Percentiles rank a stretch among this genome's conserved stretches.
Conservation (phyloP, 2,329 filamentous ascomycete species). For the Hymenoscyphus fraxineus region DNA sequence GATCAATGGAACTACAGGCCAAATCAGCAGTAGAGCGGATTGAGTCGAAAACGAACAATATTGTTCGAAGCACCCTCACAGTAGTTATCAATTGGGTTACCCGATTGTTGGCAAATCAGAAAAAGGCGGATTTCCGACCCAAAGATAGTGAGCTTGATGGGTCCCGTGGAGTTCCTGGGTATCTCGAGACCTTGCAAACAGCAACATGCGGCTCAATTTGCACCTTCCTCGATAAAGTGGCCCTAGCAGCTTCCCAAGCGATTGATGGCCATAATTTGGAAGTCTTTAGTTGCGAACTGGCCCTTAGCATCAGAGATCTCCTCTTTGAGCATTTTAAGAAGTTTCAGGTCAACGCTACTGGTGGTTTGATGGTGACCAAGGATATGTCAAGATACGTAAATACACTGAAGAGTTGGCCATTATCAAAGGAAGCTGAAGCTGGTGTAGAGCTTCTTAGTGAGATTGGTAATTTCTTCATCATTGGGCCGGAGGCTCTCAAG, state of each 20-base stretch:
- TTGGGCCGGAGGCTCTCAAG: constrained; percentile 73
- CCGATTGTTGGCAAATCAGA: constrained; percentile 61
- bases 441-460: constrained; percentile 84
- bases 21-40: constrained; percentile 56
- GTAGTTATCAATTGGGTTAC: constrained; percentile 60
- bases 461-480: constrained; percentile 93
- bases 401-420: constrained; percentile 76
- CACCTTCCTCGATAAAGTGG: constrained; percentile 70
- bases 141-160: constrained; percentile 58
- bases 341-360: constrained; percentile 88
- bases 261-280: constrained; percentile 82
- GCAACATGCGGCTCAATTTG: constrained; percentile 78
- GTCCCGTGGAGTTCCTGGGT: constrained; percentile 39
- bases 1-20: constrained; percentile 66
- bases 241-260: constrained; percentile 59
- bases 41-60: constrained; percentile 65
- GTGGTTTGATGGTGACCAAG: constrained; percentile 91
- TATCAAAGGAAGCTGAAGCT: constrained; percentile 63
- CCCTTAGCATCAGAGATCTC: constrained; percentile 69
- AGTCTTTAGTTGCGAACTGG: constrained; percentile 78
- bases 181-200: constrained; percentile 76
- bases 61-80: constrained; percentile 66
- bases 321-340: constrained; percentile 93
- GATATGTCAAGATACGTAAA: constrained; percentile 93
- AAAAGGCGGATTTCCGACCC: constrained; percentile 68